Percentiles rank a stretch among this genome's conserved stretches.
phyloP scores from a whole-genome alignment of 2,329 filamentous ascomycete genomes.

The Trichoderma gracile region DNA sequence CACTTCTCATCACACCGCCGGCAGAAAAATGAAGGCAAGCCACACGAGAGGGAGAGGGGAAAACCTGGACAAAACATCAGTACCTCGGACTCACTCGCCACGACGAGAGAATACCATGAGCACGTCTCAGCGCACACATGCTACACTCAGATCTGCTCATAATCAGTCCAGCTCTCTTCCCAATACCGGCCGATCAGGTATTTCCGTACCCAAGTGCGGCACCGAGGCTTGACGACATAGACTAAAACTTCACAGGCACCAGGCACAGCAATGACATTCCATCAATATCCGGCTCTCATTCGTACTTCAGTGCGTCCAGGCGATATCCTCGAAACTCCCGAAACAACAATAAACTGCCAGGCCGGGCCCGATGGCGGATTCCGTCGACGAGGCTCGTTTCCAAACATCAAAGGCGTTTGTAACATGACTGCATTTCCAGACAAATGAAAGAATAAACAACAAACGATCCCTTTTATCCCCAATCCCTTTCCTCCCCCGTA shows the following conservation, averaged over 20 bases:
- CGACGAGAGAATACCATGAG: neutral
- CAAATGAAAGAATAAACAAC: conserved; percentile 8
- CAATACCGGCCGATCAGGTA: neutral
- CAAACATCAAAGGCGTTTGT: conserved; percentile 16
- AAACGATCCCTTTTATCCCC: conserved; percentile 22
- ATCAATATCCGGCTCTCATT: conserved; percentile 27
- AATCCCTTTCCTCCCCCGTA: conserved; percentile 23
- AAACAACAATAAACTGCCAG: conserved; percentile 14
- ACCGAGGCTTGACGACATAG: neutral
- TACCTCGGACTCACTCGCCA: neutral
- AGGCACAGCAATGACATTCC: neutral
- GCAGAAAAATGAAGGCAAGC: neutral
- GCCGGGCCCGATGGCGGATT: conserved; percentile 3
- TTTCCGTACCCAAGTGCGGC: neutral
- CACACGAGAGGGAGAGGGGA: neutral
- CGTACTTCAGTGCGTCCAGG: conserved; percentile 30
- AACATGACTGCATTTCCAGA: conserved; percentile 23
- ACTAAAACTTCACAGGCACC: neutral
- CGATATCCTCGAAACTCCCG: conserved; percentile 26
- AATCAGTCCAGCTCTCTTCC: neutral
- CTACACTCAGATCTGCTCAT: neutral
- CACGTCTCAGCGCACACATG: neutral
- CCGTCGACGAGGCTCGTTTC: conserved; percentile 16
- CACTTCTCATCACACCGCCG: conserved; percentile 6
- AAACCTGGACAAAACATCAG: neutral